A percentile compares a stretch with the other conserved stretches of the same genome.
Evolutionary conservation across 441 rosid species (phyloP).

Genomic region (Brassica hybrid): DNA sequence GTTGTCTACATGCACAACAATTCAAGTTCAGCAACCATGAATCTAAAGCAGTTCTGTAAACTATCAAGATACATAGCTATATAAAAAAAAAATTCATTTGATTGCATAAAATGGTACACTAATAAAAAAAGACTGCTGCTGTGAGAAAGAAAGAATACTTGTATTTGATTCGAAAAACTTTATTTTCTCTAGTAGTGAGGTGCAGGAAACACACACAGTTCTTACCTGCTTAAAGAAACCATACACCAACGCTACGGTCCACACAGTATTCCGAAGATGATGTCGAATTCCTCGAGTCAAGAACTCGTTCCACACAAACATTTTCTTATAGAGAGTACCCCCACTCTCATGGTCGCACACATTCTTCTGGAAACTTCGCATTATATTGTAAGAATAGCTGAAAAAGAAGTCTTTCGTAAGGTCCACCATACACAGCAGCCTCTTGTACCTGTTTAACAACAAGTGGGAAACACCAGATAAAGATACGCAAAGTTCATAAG

Average conservation of each 20-base stretch:
- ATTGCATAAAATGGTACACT: no score
- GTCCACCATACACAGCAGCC: constrained; percentile 89
- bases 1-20: constrained; percentile 58
- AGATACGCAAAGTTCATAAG: no score
- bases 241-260: constrained; percentile 98
- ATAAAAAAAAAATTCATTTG: no score
- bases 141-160: no score
- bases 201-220: no score
- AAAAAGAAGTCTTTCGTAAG: constrained; percentile 98
- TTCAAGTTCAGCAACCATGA: constrained; percentile 19
- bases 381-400: constrained; percentile 95
- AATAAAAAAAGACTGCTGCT: no score
- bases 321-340: constrained; percentile 75
- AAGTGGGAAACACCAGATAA: constrained; percentile 32
- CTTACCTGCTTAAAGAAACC: constrained; percentile 98
- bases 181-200: no score
- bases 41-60: no score
- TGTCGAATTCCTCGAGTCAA: constrained; percentile 89
- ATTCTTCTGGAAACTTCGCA: constrained; percentile 95
- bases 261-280: constrained; percentile 80
- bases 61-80: no score
- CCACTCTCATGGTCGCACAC: constrained; percentile 73
- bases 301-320: constrained; percentile 99
- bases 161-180: no score
- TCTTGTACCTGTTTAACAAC: constrained; percentile 85